Evolutionary conservation across 2,329 filamentous ascomycete species (phyloP).

Genomic region (Fusarium sp.): DNA sequence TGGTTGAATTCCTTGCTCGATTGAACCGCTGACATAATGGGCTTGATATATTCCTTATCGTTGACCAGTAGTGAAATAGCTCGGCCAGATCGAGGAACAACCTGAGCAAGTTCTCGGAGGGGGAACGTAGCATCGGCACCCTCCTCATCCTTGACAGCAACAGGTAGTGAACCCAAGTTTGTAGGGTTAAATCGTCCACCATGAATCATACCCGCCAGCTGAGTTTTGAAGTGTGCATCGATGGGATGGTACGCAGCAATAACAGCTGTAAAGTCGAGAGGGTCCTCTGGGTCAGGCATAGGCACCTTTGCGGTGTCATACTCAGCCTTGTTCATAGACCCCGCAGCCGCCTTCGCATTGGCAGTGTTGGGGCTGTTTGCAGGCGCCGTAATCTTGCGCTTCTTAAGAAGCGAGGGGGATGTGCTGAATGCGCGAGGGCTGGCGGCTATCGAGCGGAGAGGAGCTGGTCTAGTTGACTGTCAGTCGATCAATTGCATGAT

Average conservation of each 20-base stretch:
- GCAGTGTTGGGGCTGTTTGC: constrained; percentile 46
- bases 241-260: constrained; percentile 56
- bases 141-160: constrained; percentile 51
- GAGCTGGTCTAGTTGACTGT: constrained; percentile 26
- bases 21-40: constrained; percentile 68
- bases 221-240: constrained; percentile 58
- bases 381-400: constrained; percentile 53
- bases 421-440: constrained; percentile 48
- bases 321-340: constrained; percentile 34
- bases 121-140: constrained; percentile 54
- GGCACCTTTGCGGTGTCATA: constrained; percentile 38
- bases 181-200: constrained; percentile 66
- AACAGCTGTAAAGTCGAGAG: constrained; percentile 63
- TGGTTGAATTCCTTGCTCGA: constrained; percentile 66
- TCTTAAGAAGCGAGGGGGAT: constrained; percentile 51
- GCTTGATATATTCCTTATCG: constrained; percentile 60
- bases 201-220: constrained; percentile 55
- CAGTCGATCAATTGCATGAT: constrained; percentile 29
- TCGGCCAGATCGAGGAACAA: constrained; percentile 60
- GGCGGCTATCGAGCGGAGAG: constrained; percentile 27
- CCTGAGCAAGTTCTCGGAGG: constrained; percentile 66
- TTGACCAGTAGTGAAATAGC: constrained; percentile 57
- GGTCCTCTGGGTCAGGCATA: constrained; percentile 55
- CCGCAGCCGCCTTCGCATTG: constrained; percentile 31
- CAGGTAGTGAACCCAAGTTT: constrained; percentile 58